Conservation (phyloP, 805 yeast species). For the Barnettozyma vustinii region DNA sequence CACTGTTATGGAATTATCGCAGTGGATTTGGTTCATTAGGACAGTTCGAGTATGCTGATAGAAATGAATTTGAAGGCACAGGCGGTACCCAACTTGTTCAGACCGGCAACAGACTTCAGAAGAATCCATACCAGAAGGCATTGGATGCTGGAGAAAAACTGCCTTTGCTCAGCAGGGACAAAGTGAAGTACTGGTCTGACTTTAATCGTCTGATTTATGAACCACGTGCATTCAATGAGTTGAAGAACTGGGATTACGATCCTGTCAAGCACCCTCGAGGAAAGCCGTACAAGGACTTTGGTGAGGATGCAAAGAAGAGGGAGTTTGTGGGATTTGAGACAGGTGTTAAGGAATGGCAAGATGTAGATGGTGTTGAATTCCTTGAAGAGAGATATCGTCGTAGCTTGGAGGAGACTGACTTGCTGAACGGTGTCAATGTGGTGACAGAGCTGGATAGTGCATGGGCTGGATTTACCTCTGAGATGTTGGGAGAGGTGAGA, state of each 20-base stretch:
- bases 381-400: constrained; percentile 56
- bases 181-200: constrained; percentile 74
- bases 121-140: constrained; percentile 58
- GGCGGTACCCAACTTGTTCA: constrained; percentile 24
- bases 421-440: constrained; percentile 63
- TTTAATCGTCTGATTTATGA: constrained; percentile 61
- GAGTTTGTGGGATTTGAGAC: constrained; percentile 42
- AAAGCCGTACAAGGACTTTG: constrained; percentile 16
- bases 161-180: constrained; percentile 32
- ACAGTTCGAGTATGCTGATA: constrained; percentile 41
- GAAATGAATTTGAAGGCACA: neutral
- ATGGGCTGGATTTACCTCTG: constrained; percentile 76
- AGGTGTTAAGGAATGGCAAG: constrained; percentile 59
- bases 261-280: constrained; percentile 28
- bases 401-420: constrained; percentile 71
- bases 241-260: constrained; percentile 57
- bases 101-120: constrained; percentile 31
- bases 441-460: constrained; percentile 68
- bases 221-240: constrained; percentile 50
- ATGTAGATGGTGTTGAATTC: constrained; percentile 38
- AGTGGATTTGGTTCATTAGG: constrained; percentile 73
- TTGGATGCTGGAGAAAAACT: constrained; percentile 44
- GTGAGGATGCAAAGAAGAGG: constrained; percentile 21
- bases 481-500: constrained; percentile 45
- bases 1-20: constrained; percentile 71